These are phyloP conservation scores for Musa beccarii DNA, from an alignment of 176 grass and related monocot species.

Conservation along the genomic window DNA sequence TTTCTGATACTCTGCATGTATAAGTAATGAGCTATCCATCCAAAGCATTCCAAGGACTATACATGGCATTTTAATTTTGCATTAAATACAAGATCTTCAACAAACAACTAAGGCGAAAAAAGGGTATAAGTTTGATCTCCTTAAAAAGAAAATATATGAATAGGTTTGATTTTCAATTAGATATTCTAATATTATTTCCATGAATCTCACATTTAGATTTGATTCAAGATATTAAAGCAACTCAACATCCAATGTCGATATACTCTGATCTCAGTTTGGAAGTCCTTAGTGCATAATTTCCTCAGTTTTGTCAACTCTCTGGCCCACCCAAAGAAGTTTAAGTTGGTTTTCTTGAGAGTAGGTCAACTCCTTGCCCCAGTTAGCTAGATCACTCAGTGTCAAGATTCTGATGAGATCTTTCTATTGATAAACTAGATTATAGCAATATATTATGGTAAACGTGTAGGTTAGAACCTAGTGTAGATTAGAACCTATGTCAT, in stretches of 20 bases:
- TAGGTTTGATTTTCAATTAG: too few species aligned
- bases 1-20: too few species aligned
- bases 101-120: too few species aligned
- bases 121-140: too few species aligned
- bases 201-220: background rate
- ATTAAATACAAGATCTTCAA: too few species aligned
- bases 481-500: background rate
- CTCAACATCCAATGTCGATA: background rate
- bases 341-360: background rate
- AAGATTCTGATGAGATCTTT: background rate
- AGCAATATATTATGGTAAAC: background rate
- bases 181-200: too few species aligned
- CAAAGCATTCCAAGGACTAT: too few species aligned
- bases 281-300: background rate
- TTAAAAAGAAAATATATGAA: too few species aligned
- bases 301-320: background rate
- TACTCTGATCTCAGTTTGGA: background rate
- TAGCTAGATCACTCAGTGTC: background rate
- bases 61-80: too few species aligned
- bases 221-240: background rate
- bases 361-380: background rate
- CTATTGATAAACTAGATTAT: background rate
- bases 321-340: background rate
- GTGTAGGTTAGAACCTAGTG: background rate
- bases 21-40: too few species aligned